phyloP scores from a whole-genome alignment of 164 flowering plant genomes.

The Sextonia rubra region DNA sequence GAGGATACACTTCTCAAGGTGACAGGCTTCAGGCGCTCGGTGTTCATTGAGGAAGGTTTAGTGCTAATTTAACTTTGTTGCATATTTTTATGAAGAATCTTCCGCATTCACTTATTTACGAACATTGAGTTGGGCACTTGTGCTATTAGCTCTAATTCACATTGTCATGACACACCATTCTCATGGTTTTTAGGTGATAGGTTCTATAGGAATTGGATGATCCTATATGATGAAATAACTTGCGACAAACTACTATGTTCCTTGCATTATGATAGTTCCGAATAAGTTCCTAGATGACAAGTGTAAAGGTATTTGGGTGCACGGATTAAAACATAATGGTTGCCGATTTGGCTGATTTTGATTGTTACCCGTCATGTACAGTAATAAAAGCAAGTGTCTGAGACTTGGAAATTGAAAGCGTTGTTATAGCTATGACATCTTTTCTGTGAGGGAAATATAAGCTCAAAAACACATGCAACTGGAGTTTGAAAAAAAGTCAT shows the following conservation, averaged over 20 bases:
- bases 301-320: neutral
- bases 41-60: constrained; percentile 80
- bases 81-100: neutral
- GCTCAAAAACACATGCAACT: neutral
- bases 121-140: neutral
- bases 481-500: neutral
- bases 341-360: neutral
- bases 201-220: neutral
- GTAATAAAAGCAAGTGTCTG: neutral
- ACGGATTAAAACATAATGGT: neutral
- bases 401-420: neutral
- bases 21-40: constrained; percentile 84
- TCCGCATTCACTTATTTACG: neutral
- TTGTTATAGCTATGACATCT: no score
- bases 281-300: neutral
- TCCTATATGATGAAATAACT: neutral
- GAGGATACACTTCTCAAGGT: constrained; percentile 65
- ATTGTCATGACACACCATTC: neutral
- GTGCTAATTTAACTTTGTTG: neutral
- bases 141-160: neutral
- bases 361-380: neutral
- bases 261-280: neutral
- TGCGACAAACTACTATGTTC: neutral
- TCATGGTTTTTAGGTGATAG: neutral
- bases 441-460: neutral